Evolutionary conservation across 1,284 basidiomycete genomes (phyloP), one percentile per base, ranked within the genome.

Genomic region (Mycena citricolor): DNA sequence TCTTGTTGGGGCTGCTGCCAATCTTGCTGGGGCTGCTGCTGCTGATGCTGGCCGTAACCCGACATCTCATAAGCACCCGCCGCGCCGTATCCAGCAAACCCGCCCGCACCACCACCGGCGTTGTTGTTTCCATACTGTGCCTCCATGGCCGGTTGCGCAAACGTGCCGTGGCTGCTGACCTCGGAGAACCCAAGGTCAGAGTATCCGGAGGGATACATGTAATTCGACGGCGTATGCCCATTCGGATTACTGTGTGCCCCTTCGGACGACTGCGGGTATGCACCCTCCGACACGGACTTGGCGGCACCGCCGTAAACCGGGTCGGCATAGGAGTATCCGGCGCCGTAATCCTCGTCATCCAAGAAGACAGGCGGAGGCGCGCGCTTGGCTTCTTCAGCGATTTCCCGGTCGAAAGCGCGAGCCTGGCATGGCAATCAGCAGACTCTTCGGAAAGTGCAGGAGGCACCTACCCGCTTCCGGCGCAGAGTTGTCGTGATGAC

Each of bases 331-430:
- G 54, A 47, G 40, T 61, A 26, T 53, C 14, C 24, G 38, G 53
- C 55, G 40, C 61, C 66, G 54, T 79, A 76, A 36, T 71, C 69
- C 39, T 78, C 67, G 33, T 74, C 71, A 40, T 71, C 77, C 16
- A 74, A 64, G 61, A 81, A 81, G 41, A 74, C 70, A 0, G 78
- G 75, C 2, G 71, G 68, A 5, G 74, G 67, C 0, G 72, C 67
- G 1, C 67, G 61, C 1, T 73, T 76, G 2, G 78, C 79, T 45
- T 75, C 74, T 43, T 79, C 80, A 12, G 77, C 81, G 31, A 85
- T 78, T 45, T 87, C 86, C 22, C 70, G 70, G 60, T 88, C 86
- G 58, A 85, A 83, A 40, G 74, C 71, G 49, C 69, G 62, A 2
- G 81, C 83, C 8, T 82, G 77, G 5, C 77, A 77, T 29, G 26